A percentile compares a stretch with the other conserved stretches of the same genome.
These are phyloP conservation scores for Diacronema lutheri DNA, from an alignment of 78 protist species.

Conservation along the genomic window DNA sequence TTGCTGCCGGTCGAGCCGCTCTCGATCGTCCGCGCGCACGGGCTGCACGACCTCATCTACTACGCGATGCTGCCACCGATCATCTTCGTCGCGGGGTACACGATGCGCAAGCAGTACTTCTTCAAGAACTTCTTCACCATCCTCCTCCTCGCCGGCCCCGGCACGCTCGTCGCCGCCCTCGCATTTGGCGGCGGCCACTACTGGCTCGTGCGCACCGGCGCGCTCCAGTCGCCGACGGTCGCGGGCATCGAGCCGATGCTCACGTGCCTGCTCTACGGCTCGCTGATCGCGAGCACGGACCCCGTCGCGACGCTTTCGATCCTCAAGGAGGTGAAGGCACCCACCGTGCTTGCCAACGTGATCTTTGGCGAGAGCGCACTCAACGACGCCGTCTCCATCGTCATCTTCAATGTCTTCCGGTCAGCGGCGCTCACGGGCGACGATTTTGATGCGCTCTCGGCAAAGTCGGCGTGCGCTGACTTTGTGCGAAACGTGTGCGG, in stretches of 20 bases:
- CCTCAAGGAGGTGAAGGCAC: background rate
- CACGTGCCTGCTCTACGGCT: no score
- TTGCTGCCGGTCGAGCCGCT: no score
- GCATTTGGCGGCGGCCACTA: no score
- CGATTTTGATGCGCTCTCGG: background rate
- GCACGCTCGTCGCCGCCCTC: no score
- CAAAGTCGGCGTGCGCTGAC: background rate
- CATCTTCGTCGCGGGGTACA: background rate
- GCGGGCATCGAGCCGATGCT: no score
- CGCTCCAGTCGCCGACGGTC: no score
- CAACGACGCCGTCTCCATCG: background rate
- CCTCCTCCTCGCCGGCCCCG: background rate
- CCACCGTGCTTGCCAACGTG: background rate
- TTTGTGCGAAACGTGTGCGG: background rate
- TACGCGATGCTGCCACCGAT: background rate
- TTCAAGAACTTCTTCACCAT: background rate
- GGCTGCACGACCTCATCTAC: background rate
- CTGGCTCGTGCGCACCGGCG: no score
- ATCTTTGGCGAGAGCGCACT: constrained; percentile 5
- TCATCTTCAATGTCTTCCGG: no score
- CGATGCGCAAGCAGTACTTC: constrained; percentile 1
- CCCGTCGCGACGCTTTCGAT: background rate
- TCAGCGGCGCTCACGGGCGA: background rate
- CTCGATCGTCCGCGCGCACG: no score
- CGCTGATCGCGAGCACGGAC: no score